Percentiles rank a stretch among this genome's conserved stretches.
Evolutionary conservation across 2,329 filamentous ascomycete genomes (phyloP).

Genomic region (Fusarium pseudonygamai): DNA sequence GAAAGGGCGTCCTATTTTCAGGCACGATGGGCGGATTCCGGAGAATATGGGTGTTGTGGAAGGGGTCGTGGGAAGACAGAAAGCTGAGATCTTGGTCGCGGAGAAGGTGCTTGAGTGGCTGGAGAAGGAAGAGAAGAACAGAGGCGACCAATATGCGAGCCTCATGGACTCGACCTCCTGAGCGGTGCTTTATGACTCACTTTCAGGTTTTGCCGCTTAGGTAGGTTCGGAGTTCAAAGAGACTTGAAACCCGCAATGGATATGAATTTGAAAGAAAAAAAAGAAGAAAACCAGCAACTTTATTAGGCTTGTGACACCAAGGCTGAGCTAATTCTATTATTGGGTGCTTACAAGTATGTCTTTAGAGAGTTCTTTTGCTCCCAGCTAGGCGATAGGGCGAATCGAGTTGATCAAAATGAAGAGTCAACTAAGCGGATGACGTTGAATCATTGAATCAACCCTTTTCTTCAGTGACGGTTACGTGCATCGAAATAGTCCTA

Average conservation of each 20-base stretch:
- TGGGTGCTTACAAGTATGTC: not conserved
- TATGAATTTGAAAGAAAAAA: not conserved
- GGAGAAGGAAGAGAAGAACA: conserved; percentile 31
- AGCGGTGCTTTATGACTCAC: not conserved
- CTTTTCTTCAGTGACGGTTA: not conserved
- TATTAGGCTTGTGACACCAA: not conserved
- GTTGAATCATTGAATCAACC: not conserved
- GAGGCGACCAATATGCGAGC: not conserved
- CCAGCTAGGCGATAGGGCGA: not conserved
- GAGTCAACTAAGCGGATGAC: not conserved
- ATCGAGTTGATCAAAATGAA: not conserved
- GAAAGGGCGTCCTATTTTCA: conserved; percentile 49
- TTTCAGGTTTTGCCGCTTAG: not conserved
- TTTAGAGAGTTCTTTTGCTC: not conserved
- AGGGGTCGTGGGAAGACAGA: conserved; percentile 47
- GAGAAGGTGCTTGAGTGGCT: conserved; percentile 52
- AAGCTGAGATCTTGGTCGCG: conserved; percentile 52
- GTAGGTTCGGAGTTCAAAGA: not conserved
- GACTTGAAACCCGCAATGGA: not conserved
- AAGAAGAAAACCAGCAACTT: not conserved
- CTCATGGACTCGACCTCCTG: not conserved
- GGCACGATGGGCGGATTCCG: conserved; percentile 45
- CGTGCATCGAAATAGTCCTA: not conserved
- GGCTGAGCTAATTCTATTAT: not conserved
- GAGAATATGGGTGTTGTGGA: conserved; percentile 46